Percentiles rank a stretch among this genome's conserved stretches.
Evolutionary conservation across 768 basidiomycete genomes (phyloP).

Genomic region (Pisolithus marmoratus): DNA sequence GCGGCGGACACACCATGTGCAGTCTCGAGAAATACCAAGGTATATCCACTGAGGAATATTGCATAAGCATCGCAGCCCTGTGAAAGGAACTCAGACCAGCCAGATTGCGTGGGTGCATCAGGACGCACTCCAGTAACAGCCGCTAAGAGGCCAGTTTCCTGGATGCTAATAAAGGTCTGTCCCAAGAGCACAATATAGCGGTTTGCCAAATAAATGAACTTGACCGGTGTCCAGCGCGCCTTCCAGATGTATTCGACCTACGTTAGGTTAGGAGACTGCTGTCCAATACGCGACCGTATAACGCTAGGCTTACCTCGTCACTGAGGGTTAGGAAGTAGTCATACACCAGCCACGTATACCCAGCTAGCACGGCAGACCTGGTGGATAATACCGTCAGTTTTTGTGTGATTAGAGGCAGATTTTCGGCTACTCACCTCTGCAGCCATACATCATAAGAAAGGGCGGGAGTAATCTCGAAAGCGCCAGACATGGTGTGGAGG

Average conservation of each 20-base stretch:
- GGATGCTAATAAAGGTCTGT: slow-evolving; percentile 1
- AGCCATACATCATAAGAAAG: not conserved
- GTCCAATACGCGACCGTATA: not conserved
- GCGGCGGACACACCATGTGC: not conserved
- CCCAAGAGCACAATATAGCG: slow-evolving; percentile 2
- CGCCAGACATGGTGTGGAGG: too few species aligned
- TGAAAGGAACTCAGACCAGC: not conserved
- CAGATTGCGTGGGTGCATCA: not conserved
- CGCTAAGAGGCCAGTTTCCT: not conserved
- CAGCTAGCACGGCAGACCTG: not conserved
- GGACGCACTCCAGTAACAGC: not conserved
- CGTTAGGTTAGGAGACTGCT: not conserved
- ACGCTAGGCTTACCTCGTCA: slow-evolving; percentile 4
- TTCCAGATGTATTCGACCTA: slow-evolving; percentile 9
- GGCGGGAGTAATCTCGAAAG: not conserved
- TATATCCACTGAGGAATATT: not conserved
- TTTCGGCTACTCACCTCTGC: not conserved
- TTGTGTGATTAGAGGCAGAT: not conserved
- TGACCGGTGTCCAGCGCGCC: slow-evolving; percentile 4
- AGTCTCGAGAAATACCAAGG: not conserved
- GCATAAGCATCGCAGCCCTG: not conserved
- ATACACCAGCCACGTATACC: slow-evolving; percentile 1
- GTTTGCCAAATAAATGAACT: slow-evolving; percentile 5
- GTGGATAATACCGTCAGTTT: not conserved
- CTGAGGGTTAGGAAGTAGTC: slow-evolving; percentile 4